These are phyloP conservation scores for Asparagopsis taxiformis DNA, from an alignment of 31 red algal species.

Conservation along the genomic window DNA sequence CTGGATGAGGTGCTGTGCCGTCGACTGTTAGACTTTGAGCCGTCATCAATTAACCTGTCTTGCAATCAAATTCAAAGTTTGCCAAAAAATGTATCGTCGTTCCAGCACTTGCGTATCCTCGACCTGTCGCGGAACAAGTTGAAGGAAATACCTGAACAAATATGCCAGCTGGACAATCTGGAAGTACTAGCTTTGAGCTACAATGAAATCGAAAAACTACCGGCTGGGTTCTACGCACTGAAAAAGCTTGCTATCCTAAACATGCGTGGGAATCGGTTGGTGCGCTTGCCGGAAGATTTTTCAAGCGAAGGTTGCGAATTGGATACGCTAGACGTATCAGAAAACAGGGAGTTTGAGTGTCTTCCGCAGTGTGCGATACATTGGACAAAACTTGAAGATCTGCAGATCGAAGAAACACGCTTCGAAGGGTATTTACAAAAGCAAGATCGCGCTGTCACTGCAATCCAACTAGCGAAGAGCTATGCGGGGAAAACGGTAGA, in stretches of 20 bases:
- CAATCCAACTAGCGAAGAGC: too few relatives aligned
- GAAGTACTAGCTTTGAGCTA: constrained; percentile 17
- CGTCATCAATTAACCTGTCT: too few relatives aligned
- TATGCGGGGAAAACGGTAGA: too few relatives aligned
- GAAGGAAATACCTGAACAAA: constrained; percentile 5
- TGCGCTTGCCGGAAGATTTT: constrained; percentile 2
- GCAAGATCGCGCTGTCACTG: neutral
- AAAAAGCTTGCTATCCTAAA: constrained; percentile 5
- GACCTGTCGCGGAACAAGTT: constrained; percentile 40
- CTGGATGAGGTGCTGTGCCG: too few relatives aligned
- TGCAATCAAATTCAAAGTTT: too few relatives aligned
- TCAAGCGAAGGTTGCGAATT: neutral
- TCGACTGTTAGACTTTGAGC: too few relatives aligned
- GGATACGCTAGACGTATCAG: neutral
- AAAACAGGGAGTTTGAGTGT: neutral
- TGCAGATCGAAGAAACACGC: constrained; percentile 2
- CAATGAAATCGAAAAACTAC: constrained; percentile 14
- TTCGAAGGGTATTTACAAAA: neutral
- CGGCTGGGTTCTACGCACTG: neutral
- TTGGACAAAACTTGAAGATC: neutral
- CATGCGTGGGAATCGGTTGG: neutral
- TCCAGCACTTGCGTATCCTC: constrained; percentile 4
- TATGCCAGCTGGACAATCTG: constrained; percentile 15
- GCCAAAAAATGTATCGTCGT: neutral
- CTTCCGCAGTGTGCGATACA: neutral